Evolutionary conservation across 2,329 filamentous ascomycete species (phyloP), one percentile per base, ranked within the genome.

Genomic region (Biscogniauxia marginata): DNA sequence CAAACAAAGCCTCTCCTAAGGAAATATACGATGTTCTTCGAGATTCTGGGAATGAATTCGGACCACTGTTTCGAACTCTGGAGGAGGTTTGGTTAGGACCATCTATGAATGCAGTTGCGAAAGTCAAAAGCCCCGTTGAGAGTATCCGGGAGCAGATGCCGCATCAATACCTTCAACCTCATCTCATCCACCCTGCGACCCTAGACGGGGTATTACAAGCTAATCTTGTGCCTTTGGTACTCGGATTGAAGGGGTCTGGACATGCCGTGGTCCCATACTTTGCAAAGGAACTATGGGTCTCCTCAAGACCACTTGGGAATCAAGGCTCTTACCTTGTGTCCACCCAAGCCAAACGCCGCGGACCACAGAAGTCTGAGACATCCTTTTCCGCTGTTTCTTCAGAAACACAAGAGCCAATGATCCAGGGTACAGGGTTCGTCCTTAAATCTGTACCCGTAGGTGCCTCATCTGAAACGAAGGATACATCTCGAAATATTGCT

Each of bases 181-280:
- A 62, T 46, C 43, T 63, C n/a, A 53, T 63, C 47, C 63, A 65
- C 24, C 63, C 63, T 4, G 59, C 51, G 4, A 54, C 48, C 7
- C 50, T 65, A 18, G 61, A 63, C 21, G 59, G 57, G 2, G 51
- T 62, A 4, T 56, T 65, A 18, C 61, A 63, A 25, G 54, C 56
- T 7, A 59, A 53, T 19, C 46, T 63, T 16, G 53, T 58, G 24
- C 56, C 54, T 9, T 46, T 61, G 13, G 18, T 58, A n/a, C 52
- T 25, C 44, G 46, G 44, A 20, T 34, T 48, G 16, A 25, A 9
- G 13, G 34, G 54, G 18, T 9, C 46, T n/a, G 13, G 39, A 19
- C 53, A 53, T 16, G 56, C 58, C 2, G 53, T 59, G 8, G 58
- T 63, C n/a, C 58, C 61, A 7, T 58, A 56, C 51, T 52, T 50